Evolutionary conservation across 1,139 yeast species (phyloP).

Genomic region (Saccharomycopsis phalli): DNA sequence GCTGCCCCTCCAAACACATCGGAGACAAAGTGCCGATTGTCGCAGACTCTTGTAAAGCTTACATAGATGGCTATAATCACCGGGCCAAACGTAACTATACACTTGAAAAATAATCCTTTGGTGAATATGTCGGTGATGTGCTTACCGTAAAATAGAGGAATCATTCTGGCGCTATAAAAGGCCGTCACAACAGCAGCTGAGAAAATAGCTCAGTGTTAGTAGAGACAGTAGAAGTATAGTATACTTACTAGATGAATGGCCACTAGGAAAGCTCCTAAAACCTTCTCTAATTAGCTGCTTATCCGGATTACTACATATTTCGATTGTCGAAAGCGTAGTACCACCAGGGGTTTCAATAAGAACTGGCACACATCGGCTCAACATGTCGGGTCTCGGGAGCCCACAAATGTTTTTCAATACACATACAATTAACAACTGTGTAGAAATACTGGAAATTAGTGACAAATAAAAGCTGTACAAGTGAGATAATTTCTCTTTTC

Average conservation of each 20-base stretch:
- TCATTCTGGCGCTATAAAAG: slow-evolving; percentile 32
- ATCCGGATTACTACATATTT: slow-evolving; percentile 30
- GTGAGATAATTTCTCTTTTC: slow-evolving; percentile 35
- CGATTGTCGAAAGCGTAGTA: slow-evolving; percentile 28
- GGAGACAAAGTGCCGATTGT: slow-evolving; percentile 38
- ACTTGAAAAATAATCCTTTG: slow-evolving; percentile 32
- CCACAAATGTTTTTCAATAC: slow-evolving; percentile 39
- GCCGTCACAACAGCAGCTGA: slow-evolving; percentile 35
- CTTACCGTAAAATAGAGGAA: slow-evolving; percentile 16
- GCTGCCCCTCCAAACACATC: slow-evolving; percentile 37
- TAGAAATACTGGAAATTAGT: slow-evolving; percentile 34
- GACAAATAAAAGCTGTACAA: slow-evolving; percentile 32
- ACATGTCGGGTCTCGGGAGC: slow-evolving; percentile 40
- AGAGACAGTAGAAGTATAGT: not conserved
- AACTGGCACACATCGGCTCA: slow-evolving; percentile 35
- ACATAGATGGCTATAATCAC: slow-evolving; percentile 32
- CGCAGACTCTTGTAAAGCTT: slow-evolving; percentile 38
- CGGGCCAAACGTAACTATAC: slow-evolving; percentile 32
- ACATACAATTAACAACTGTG: slow-evolving; percentile 35
- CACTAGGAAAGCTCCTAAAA: slow-evolving; percentile 44
- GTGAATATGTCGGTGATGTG: not conserved
- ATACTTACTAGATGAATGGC: slow-evolving; percentile 34
- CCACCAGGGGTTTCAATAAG: slow-evolving; percentile 23
- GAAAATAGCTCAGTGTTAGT: slow-evolving; percentile 29
- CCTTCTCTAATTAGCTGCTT: slow-evolving; percentile 35